Base-by-base conservation (phyloP, 495 filamentous ascomycete species). In the Parathielavia appendiculata region DNA sequence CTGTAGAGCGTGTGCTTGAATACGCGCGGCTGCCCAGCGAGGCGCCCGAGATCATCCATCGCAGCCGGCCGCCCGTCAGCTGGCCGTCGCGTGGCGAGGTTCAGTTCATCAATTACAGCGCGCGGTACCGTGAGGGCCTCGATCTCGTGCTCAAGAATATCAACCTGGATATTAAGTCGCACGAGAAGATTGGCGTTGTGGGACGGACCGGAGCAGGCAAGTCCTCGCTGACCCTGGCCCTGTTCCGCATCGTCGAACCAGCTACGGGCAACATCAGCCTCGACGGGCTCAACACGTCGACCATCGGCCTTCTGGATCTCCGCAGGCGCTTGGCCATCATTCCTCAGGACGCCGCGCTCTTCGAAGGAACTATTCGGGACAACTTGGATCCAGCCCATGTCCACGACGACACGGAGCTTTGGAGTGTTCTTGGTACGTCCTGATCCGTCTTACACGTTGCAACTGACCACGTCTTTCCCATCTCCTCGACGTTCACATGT, bases 131-230 rank as follows among this genome's bases (percentile, higher is more conserved):
- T 44, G 80, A 85, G 57, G 92, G 86, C 10, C 81, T 98, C 14
- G 91, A 96, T 71, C 77, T 95, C 58, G 91, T 97, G 56, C 83
- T 98, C 64, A 96, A 95, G 76, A 83, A 96, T 67, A 86, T 98
- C 70, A 90, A 85, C 62, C 75, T 98, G 16, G 83, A 90, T 63
- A 95, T 98, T 75, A 93, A 92, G 73, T 85, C 92, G 36, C 91
- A 87, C 69, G 93, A 98, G 78, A 98, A 98, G 80, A 90, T 98
- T 71, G 93, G 93, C 59, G 92, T 98, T 30, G 93, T 98, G 44
- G 93, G 93, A 63, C 87, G 93, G 20, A 98, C 93, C 11, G 93
- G 93, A 65, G 93, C 93, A 45, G 93, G 93, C 67, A 98, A 98
- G 76, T 96, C 90, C 59, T 96, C 92, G 7, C 78, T 98, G 65